phyloP scores from a whole-genome alignment of 768 basidiomycete species.

The Strobilomyces confusus region DNA sequence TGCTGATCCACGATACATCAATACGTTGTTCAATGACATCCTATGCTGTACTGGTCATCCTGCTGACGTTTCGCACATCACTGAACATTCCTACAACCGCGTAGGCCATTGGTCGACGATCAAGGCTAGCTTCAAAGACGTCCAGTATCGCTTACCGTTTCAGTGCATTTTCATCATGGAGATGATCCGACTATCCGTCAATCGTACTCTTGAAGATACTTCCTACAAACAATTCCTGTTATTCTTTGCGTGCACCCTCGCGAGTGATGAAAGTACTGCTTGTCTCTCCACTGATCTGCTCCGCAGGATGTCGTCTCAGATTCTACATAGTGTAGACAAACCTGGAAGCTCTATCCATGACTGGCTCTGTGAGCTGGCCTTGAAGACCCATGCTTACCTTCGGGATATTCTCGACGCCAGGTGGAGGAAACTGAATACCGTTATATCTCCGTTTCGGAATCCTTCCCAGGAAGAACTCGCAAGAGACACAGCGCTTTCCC shows the following conservation, averaged over 20 bases:
- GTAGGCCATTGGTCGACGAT: background rate
- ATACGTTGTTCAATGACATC: background rate
- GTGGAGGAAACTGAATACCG: conserved; percentile 31
- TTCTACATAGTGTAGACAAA: background rate
- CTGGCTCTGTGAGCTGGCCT: background rate
- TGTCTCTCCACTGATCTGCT: background rate
- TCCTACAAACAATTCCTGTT: background rate
- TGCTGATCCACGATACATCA: too few species aligned
- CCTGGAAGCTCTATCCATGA: background rate
- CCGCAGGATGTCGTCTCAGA: background rate
- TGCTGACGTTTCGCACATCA: background rate
- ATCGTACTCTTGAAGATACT: background rate
- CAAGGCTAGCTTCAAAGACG: background rate
- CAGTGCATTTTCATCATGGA: background rate
- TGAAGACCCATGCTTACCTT: background rate
- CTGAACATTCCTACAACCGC: background rate
- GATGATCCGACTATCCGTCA: background rate
- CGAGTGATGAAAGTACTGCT: background rate
- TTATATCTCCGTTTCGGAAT: background rate
- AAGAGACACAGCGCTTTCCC: conserved; percentile 32
- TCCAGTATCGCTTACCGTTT: background rate
- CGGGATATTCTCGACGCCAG: conserved; percentile 25
- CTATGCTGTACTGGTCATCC: too few species aligned
- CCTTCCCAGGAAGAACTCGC: background rate
- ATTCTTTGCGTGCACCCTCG: background rate